Evolutionary conservation across 306 rosid species (phyloP), one percentile per base, ranked within the genome.

Genomic region (Gastrolobium bilobum): DNA sequence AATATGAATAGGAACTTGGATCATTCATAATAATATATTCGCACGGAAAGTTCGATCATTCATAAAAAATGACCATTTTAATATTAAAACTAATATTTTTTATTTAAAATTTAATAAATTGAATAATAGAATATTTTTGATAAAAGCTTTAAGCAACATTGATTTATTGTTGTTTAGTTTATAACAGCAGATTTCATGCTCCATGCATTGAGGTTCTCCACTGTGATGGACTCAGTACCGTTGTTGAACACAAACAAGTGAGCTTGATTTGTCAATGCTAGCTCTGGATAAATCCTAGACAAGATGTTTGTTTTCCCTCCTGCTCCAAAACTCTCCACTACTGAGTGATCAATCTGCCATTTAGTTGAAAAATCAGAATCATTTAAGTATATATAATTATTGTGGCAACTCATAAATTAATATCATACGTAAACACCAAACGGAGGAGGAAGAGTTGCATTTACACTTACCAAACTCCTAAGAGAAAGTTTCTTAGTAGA

Each of bases 301-400:
- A 90, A 79, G 10, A 95, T 90, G 83, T 89, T 87, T 58, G 98
- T 90, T 84, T 82, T 92, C 7, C 97, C 99, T 77, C 89, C 90
- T 4, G 70, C 94, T 70, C 91, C 99, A 59, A 87, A 92, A 65
- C 90, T 95, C 56, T 93, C 97, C 65, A 95, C 97, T 2, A 93
- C 94, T 0, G 98, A 95, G 50, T 91, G 97, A 87, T 95, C 99
- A 79, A 92, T 91, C 99, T 95, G 84, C 0, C n/a, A 65, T 65
- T 7, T 14, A 68, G 5, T 67, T 14, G 0, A 51, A 37, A 60
- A 3, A n/a, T 2, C 0, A 5, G 10, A 14, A 65, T 57, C 31
- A 47, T 57, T 57, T 30, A 60, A 50, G 50, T 44, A 34, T 13
- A 8, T 15, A 52, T 77, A n/a, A 7, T 35, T 20, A 47, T n/a